Evolutionary conservation across 495 filamentous ascomycete genomes (phyloP), one percentile per base, ranked within the genome.

Genomic region (Annulohypoxylon moriforme): DNA sequence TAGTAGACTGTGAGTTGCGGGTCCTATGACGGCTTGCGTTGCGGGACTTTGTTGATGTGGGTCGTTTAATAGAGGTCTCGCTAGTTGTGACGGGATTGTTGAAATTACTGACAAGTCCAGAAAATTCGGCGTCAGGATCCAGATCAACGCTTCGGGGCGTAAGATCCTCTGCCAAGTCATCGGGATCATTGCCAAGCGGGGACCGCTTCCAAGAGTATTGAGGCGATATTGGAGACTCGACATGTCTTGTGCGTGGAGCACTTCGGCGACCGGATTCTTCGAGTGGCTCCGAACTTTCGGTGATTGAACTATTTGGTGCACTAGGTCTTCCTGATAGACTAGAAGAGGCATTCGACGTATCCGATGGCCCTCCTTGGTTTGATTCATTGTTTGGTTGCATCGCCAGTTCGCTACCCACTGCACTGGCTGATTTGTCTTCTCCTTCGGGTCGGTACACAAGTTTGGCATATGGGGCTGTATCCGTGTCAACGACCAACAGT

Each of bases 401-500:
- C 9, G 40, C 33, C 25, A 55, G 31, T 24, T 73, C 70, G n/a
- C 52, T 44, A 50, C 60, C 70, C n/a, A 56, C 11, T 44, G 55
- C 49, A 20, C 49, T 49, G 24, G 24, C 50, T 47, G 56, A 36
- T 44, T 38, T 38, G 0, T 67, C 69, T 57, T 20, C 64, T 16
- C 69, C 66, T 16, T 50, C 60, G 4, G 72, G 72, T 3, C 73
- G 71, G 67, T 78, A 77, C 1, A 78, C 75, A 10, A 78, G 20
- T 50, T 78, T 78, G 3, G 74, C 76, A 29, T 57, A 57, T 3
- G 59, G 68, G 13, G 71, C 61, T 0, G 58, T 64, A 27, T 75
- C 64, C 0, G 88, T 88, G 76, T 92, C 89, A 14, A 91, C 89
- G 1, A 92, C 79, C 13, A 94, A 81, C 16, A 92, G 78, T 24